These are phyloP conservation scores for Stephanodiscus triporus DNA, from an alignment of 108 stramenopile species.

Conservation along the genomic window DNA sequence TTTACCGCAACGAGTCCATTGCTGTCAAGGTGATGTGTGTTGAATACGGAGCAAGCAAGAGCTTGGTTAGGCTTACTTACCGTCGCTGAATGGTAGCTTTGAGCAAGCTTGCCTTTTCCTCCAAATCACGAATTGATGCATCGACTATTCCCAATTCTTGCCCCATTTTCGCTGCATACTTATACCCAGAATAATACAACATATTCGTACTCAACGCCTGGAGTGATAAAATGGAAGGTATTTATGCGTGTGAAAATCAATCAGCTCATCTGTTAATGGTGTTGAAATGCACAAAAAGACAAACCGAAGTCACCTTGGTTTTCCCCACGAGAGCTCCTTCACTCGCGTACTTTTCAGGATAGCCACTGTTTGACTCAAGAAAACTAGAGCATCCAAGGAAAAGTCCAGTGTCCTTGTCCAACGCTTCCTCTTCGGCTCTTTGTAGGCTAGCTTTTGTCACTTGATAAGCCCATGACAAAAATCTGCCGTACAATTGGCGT, in stretches of 20 bases:
- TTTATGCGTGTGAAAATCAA: background rate
- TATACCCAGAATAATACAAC: constrained; percentile 48
- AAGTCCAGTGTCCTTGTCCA: constrained; percentile 13
- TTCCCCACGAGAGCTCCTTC: constrained; percentile 32
- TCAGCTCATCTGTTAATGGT: background rate
- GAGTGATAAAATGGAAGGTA: background rate
- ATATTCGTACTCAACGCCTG: constrained; percentile 50
- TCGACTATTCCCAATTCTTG: constrained; percentile 29
- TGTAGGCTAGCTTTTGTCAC: constrained; percentile 24
- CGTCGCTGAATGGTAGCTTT: constrained; percentile 10
- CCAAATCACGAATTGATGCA: constrained; percentile 3
- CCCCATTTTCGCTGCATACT: constrained; percentile 40
- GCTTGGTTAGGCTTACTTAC: background rate
- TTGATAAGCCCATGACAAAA: constrained; percentile 48
- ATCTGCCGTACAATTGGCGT: background rate
- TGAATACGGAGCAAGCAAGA: background rate
- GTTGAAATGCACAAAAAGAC: background rate
- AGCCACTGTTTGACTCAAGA: constrained; percentile 51
- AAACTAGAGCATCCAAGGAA: constrained; percentile 44
- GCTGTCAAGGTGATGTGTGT: background rate
- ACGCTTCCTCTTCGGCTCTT: constrained; percentile 39
- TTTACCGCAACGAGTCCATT: background rate
- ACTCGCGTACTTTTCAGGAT: constrained; percentile 38
- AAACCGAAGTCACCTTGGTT: constrained; percentile 18
- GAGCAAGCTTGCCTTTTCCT: constrained; percentile 10